These are phyloP conservation scores for Thelephora terrestris DNA, from an alignment of 1,284 basidiomycete species.

Conservation along the genomic window DNA sequence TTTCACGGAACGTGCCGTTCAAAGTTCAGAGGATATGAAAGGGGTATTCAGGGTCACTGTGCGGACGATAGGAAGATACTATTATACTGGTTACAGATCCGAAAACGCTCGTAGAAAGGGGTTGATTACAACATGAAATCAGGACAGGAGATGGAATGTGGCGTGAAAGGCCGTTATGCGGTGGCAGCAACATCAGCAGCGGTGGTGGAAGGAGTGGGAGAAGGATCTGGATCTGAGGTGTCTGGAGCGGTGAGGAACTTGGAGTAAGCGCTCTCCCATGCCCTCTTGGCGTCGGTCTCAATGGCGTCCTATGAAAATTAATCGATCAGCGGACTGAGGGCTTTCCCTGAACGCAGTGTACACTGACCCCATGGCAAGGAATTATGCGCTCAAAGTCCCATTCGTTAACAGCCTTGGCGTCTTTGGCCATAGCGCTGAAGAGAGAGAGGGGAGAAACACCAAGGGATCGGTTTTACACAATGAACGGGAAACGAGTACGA, in stretches of 20 bases:
- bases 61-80: too few relatives aligned
- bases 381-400: slow-evolving; percentile 53
- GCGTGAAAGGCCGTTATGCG: too few relatives aligned
- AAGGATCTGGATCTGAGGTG: not conserved
- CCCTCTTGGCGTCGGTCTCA: slow-evolving; percentile 38
- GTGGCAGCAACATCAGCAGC: too few relatives aligned
- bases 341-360: not conserved
- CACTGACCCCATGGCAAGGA: slow-evolving; percentile 41
- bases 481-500: not conserved
- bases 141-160: too few relatives aligned
- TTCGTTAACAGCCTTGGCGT: slow-evolving; percentile 30
- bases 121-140: too few relatives aligned
- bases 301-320: slow-evolving; percentile 32
- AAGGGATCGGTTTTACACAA: slow-evolving; percentile 1
- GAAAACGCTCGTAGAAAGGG: too few relatives aligned
- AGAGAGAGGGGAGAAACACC: not conserved
- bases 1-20: too few relatives aligned
- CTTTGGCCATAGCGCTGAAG: slow-evolving; percentile 26
- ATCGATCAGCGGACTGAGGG: not conserved
- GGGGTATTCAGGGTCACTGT: too few relatives aligned
- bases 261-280: slow-evolving; percentile 27
- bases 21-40: too few relatives aligned
- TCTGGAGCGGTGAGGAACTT: not conserved
- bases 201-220: too few relatives aligned
- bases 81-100: too few relatives aligned